Percentiles rank a stretch among this genome's conserved stretches.
Conservation (phyloP, 768 basidiomycete genomes). For the Hebeloma cylindrosporum region DNA sequence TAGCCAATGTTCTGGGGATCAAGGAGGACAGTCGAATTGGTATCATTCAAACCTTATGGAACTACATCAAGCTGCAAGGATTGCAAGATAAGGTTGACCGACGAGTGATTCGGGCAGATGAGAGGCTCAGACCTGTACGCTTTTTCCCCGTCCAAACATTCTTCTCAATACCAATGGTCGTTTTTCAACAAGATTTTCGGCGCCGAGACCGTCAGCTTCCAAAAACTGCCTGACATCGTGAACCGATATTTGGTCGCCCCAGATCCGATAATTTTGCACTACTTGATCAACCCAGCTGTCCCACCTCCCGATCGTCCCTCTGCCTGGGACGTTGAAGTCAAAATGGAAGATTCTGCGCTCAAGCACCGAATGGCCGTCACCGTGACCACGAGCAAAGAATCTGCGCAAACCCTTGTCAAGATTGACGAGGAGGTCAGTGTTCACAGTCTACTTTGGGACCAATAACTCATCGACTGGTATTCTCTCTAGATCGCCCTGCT, state of each 20-base stretch:
- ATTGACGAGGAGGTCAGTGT: conserved; percentile 81
- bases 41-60: conserved; percentile 85
- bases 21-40: conserved; percentile 84
- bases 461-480: neutral
- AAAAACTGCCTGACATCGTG: conserved; percentile 80
- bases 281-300: conserved; percentile 62
- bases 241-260: conserved; percentile 77
- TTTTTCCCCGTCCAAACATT: neutral
- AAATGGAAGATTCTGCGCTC: conserved; percentile 74
- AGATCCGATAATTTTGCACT: conserved; percentile 80
- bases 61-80: conserved; percentile 83
- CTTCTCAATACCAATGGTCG: neutral
- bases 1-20: conserved; percentile 69
- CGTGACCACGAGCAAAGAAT: conserved; percentile 68
- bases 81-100: conserved; percentile 84
- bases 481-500: conserved; percentile 68
- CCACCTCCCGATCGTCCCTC: conserved; percentile 67
- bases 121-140: conserved; percentile 60
- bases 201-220: conserved; percentile 69
- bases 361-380: conserved; percentile 79
- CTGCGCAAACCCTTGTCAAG: conserved; percentile 60
- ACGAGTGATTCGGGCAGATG: conserved; percentile 67
- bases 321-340: conserved; percentile 88
- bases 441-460: neutral
- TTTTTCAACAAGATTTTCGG: conserved; percentile 61